These are phyloP conservation scores for Solanum arcanum DNA, from an alignment of 257 asterid genomes.

Conservation along the genomic window DNA sequence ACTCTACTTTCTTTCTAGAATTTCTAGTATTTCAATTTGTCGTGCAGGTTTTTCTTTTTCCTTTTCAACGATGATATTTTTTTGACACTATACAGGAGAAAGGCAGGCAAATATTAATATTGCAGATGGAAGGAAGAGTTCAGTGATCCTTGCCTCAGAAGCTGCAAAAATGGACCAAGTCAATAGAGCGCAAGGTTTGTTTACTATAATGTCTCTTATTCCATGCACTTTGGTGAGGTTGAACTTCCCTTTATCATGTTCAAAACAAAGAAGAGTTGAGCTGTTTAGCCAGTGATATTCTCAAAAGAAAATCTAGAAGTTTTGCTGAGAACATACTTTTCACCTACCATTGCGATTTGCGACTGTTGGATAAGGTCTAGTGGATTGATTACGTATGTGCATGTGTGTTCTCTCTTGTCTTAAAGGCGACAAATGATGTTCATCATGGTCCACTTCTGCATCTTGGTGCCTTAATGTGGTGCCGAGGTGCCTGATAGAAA, in stretches of 20 bases:
- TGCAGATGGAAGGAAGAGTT: constrained; percentile 64
- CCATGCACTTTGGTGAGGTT: neutral
- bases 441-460: neutral
- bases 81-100: constrained; percentile 43
- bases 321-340: neutral
- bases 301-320: neutral
- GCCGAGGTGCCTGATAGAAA: neutral
- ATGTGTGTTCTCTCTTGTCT: neutral
- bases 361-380: neutral
- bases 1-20: neutral
- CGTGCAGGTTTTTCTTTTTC: neutral
- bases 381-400: neutral
- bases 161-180: constrained; percentile 82
- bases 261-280: neutral
- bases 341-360: neutral
- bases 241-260: neutral
- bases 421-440: neutral
- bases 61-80: neutral
- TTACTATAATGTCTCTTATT: neutral
- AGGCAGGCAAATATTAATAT: constrained; percentile 80
- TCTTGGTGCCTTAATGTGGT: neutral
- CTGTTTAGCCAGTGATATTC: neutral
- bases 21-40: neutral
- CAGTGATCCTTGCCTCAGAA: constrained; percentile 79
- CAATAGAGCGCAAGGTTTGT: constrained; percentile 77